Evolutionary conservation across 225 moss, liverwort and hornwort genomes (phyloP).

Genomic region (Physcomitrellopsis africana): DNA sequence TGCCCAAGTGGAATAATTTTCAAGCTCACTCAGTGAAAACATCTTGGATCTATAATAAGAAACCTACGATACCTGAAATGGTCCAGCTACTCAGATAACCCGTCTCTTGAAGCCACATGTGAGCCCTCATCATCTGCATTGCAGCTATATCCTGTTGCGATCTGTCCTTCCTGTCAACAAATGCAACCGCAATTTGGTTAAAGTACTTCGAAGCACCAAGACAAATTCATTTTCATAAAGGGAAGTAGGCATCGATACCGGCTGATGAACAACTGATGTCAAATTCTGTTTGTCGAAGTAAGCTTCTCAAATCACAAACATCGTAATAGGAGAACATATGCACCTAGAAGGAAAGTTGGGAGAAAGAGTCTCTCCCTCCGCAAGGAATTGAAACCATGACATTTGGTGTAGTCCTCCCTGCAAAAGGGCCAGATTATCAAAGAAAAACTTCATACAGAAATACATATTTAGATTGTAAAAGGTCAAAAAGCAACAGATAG

Average conservation of each 20-base stretch:
- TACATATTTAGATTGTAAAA: too few species aligned
- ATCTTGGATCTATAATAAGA: too few species aligned
- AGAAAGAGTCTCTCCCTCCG: constrained; percentile 67
- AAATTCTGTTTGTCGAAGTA: too few species aligned
- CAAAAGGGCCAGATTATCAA: neutral
- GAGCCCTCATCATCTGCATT: constrained; percentile 81
- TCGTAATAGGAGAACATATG: neutral
- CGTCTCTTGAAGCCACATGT: constrained; percentile 84
- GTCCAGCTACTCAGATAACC: constrained; percentile 90
- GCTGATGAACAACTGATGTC: too few species aligned
- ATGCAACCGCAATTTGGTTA: neutral
- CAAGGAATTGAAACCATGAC: constrained; percentile 93
- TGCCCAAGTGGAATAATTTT: neutral
- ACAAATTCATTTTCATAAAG: too few species aligned
- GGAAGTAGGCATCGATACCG: too few species aligned
- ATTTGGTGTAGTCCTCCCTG: constrained; percentile 98
- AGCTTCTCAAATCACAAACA: too few species aligned
- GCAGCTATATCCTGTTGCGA: constrained; percentile 58
- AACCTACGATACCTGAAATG: constrained; percentile 45
- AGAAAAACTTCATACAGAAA: neutral
- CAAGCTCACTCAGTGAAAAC: neutral
- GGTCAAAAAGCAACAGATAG: neutral
- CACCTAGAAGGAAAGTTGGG: constrained; percentile 43
- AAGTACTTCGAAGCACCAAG: too few species aligned
- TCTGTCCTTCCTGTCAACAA: constrained; percentile 67